Base-by-base conservation (phyloP, 139 green algal genomes). In the Edaphochlamys debaryana region DNA sequence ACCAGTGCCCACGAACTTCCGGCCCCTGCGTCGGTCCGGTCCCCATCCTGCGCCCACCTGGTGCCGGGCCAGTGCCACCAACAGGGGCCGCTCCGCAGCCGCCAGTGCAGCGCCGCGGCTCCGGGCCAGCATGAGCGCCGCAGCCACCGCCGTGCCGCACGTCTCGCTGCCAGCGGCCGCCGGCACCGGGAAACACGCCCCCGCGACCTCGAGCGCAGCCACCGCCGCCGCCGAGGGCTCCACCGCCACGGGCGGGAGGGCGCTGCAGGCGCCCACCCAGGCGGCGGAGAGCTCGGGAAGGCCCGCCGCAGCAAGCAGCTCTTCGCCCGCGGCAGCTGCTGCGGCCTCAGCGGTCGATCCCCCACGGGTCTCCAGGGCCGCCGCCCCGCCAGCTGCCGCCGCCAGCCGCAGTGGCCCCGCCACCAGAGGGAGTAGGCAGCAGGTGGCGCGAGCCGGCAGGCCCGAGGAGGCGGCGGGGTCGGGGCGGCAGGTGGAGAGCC, bases 51-150 rank as follows among this genome's bases (percentile, higher is more conserved):
- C n/a, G n/a, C n/a, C n/a, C n/a, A 25, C 75, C 75, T 89, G 71
- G 25, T 91, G 84, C 22, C 87, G 86, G 48, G 91, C 82, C 62
- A 94, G 85, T 3, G 76, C 70, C 36, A 72, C 40, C 8, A 91
- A 62, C 25, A 87, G 64, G 25, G 85, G 52, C 29, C 80, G 67
- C 71, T 92, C 87, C 17, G 38, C 64, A 27, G 37, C 67, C 56
- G 38, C 66, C 52, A 87, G 37, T 36, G 32, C 72, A 42, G 25
- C 45, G 32, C 74, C 69, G 17, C 29, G 62, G 0, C 69, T 56
- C 8, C 71, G 13, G 0, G 45, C 64, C 23, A 85, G 38, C 72
- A 40, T 69, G 29, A 58, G 4, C 69, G 50, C 45, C 38, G 41
- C 63, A 69, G 81, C 54, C 78, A 30, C 66, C 9, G 41, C 62